These are phyloP conservation scores for Paracoccidioides brasiliensis DNA, from an alignment of 2,329 filamentous ascomycete genomes.

Conservation along the genomic window DNA sequence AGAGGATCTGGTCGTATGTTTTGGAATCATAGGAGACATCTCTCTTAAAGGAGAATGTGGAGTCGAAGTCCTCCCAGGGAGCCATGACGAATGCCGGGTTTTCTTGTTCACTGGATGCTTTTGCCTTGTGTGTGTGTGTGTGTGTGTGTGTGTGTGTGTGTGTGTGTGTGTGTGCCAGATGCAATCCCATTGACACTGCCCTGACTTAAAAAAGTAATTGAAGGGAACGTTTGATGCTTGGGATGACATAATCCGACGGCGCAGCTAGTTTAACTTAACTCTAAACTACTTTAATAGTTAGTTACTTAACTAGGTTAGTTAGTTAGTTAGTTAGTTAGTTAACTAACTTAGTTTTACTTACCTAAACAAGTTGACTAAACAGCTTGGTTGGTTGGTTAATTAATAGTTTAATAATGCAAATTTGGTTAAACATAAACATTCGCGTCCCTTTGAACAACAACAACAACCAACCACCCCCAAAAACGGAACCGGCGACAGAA, in stretches of 20 bases:
- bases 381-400: neutral
- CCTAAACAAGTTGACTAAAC: no score
- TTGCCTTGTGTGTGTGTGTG: neutral
- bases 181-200: no score
- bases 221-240: neutral
- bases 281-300: no score
- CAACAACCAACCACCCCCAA: no score
- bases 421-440: constrained; percentile 13
- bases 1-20: constrained; percentile 49
- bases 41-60: constrained; percentile 51
- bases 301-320: no score
- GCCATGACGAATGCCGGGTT: constrained; percentile 19
- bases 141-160: no score
- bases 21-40: constrained; percentile 51
- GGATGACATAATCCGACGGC: constrained; percentile 4
- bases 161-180: no score
- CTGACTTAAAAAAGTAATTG: no score
- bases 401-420: neutral
- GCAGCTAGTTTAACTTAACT: no score
- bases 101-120: neutral
- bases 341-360: no score
- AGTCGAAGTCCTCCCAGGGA: constrained; percentile 49
- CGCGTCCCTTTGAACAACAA: neutral
- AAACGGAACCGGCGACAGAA: neutral
- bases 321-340: no score